These are phyloP conservation scores for Melampsora americana DNA, from an alignment of 1,284 basidiomycete species.

Conservation along the genomic window DNA sequence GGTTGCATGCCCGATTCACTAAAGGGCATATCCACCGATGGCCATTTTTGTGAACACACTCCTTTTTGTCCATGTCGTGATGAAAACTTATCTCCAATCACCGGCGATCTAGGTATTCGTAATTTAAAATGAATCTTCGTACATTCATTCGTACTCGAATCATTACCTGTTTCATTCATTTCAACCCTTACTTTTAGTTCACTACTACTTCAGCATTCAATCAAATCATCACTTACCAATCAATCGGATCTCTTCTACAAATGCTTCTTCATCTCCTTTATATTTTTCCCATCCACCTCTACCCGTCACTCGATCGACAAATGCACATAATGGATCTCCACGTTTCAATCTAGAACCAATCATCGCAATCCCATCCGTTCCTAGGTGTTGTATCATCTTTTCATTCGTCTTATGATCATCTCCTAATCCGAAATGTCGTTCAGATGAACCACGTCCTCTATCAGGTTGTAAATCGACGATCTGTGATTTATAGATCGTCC, in stretches of 20 bases:
- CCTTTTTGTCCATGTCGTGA: conserved; percentile 99
- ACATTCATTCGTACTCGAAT: conserved; percentile 73
- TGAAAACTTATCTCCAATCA: conserved; percentile 99
- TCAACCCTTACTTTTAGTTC: too few relatives aligned
- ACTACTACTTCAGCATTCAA: too few relatives aligned
- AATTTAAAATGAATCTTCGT: conserved; percentile 85
- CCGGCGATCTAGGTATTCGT: conserved; percentile 87
- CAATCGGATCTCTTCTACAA: conserved; percentile 86
- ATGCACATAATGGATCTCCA: conserved; percentile 77
- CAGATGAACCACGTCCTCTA: conserved; percentile 52
- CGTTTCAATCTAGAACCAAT: conserved; percentile 69
- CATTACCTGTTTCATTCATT: too few relatives aligned
- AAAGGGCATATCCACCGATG: conserved; percentile 97
- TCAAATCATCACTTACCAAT: conserved; percentile 71
- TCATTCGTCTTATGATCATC: conserved; percentile 56
- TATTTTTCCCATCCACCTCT: conserved; percentile 86
- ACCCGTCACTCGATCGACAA: conserved; percentile 80
- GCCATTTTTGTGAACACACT: conserved; percentile 99
- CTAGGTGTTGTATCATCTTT: conserved; percentile 64
- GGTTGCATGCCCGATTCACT: conserved; percentile 98
- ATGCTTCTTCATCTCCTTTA: conserved; percentile 90
- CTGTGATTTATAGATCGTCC: conserved; percentile 93
- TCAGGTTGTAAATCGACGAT: conserved; percentile 73
- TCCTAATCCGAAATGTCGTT: conserved; percentile 78
- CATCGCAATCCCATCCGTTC: conserved; percentile 78